Conservation (phyloP, 108 stramenopile genomes). For the Cyclostephanos tholiformis region DNA sequence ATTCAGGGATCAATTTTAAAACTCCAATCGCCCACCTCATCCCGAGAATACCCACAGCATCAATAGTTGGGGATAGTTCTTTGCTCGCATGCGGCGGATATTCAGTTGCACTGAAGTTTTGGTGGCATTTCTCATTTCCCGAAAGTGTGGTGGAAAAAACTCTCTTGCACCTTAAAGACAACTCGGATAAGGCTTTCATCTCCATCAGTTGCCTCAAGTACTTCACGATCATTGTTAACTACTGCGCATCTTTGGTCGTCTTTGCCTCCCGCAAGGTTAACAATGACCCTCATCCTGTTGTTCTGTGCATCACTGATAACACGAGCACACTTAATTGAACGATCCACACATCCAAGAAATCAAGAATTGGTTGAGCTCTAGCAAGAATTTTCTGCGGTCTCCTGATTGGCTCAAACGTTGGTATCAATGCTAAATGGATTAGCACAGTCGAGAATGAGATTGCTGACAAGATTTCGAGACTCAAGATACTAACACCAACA, state of each 20-base stretch:
- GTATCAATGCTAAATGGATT: slow-evolving; percentile 22
- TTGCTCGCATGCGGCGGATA: neutral
- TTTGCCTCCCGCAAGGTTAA: neutral
- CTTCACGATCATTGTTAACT: slow-evolving; percentile 16
- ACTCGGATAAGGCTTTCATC: neutral
- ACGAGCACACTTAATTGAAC: slow-evolving; percentile 14
- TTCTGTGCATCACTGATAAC: slow-evolving; percentile 14
- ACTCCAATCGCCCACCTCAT: neutral
- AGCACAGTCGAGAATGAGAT: slow-evolving; percentile 2
- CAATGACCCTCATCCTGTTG: neutral
- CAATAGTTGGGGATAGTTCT: neutral
- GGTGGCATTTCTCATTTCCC: slow-evolving; percentile 22
- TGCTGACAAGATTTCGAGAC: slow-evolving; percentile 36
- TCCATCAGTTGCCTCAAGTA: slow-evolving; percentile 18
- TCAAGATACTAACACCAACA: neutral
- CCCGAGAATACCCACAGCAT: slow-evolving; percentile 1
- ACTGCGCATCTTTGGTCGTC: slow-evolving; percentile 3
- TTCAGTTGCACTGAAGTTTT: neutral
- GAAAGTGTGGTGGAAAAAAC: neutral
- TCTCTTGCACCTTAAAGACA: neutral
- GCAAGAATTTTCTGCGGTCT: slow-evolving; percentile 14
- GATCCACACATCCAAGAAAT: neutral
- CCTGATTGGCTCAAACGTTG: slow-evolving; percentile 13
- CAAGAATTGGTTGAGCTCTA: slow-evolving; percentile 11
- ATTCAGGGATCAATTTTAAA: neutral